phyloP scores from a whole-genome alignment of 2,329 filamentous ascomycete genomes.

The Penicillium oxalicum region DNA sequence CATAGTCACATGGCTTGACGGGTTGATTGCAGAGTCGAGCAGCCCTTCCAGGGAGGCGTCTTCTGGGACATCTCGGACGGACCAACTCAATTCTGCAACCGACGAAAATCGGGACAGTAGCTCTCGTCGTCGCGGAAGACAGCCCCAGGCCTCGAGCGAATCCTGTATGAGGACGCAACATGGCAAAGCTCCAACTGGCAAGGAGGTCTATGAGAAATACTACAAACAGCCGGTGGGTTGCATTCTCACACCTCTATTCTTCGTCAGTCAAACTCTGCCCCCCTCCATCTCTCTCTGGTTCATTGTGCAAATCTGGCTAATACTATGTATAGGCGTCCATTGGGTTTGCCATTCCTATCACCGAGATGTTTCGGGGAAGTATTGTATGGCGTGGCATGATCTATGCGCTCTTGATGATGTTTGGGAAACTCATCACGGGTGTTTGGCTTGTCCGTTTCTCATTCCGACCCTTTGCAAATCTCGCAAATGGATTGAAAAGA shows the following conservation, averaged over 20 bases:
- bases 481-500: not conserved
- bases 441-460: constrained; percentile 44
- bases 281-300: no score
- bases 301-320: not conserved
- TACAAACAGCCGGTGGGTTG: constrained; percentile 43
- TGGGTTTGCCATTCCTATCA: constrained; percentile 72
- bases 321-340: constrained; percentile 47
- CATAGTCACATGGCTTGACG: constrained; percentile 47
- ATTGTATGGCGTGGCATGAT: constrained; percentile 68
- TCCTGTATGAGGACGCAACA: no score
- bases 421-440: constrained; percentile 57
- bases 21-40: not conserved
- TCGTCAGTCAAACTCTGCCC: constrained; percentile 44
- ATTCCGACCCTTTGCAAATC: constrained; percentile 4
- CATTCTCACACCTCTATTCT: constrained; percentile 66
- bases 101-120: no score
- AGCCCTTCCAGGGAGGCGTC: no score
- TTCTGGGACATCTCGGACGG: no score
- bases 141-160: no score
- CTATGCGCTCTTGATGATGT: constrained; percentile 64
- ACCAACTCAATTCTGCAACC: no score
- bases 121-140: no score
- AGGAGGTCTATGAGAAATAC: constrained; percentile 42
- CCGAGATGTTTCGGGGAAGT: constrained; percentile 57
- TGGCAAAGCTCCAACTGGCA: constrained; percentile 8